Base-by-base conservation (phyloP, 495 filamentous ascomycete genomes). In the Annulohypoxylon nitens region DNA sequence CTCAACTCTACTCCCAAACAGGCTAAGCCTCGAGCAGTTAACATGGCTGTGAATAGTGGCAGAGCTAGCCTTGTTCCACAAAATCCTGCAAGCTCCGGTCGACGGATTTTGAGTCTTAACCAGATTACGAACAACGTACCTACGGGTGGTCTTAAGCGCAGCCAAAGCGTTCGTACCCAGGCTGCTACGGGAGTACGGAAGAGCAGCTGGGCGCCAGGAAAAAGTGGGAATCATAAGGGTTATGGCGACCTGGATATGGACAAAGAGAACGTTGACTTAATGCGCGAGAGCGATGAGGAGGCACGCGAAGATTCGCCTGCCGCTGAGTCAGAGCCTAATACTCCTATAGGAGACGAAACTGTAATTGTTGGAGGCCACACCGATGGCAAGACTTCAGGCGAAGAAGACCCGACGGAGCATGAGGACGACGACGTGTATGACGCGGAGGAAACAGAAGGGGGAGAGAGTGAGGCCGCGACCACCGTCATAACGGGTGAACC, bases 41-140 rank as follows among this genome's bases (percentile, higher is more conserved):
- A 76, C 64, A 81, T 84, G 74, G 82, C 83, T 18, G 79, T 87
- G 54, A 76, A 79, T 48, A 78, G 79, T 53, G 81, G 78, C 53
- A 78, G 81, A 77, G 81, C 71, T 71, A 81, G 77, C 23, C 72
- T 82, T 20, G 70, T 85, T 20, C 81, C 85, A 62, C 72, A 84
- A 53, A 83, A 79, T 67, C 80, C 83, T n/a, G 83, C 81, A 12
- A 85, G 86, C 33, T 82, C 87, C 16, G 85, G 89, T 23, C 88
- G 95, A 2, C 90, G 96, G 10, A 97, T 97, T 70, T 87, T 95
- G 45, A 96, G 93, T 61, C 88, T 98, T 43, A 97, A 90, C 78
- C 91, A 97, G 78, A 95, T 98, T 18, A 92, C 87, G 7, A 89
- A 90, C 64, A 97, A 97, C 76, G 84, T 90, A 4, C 82, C 87